Conservation (phyloP, 2,329 filamentous ascomycete species). For the Scytalidium sp. region DNA sequence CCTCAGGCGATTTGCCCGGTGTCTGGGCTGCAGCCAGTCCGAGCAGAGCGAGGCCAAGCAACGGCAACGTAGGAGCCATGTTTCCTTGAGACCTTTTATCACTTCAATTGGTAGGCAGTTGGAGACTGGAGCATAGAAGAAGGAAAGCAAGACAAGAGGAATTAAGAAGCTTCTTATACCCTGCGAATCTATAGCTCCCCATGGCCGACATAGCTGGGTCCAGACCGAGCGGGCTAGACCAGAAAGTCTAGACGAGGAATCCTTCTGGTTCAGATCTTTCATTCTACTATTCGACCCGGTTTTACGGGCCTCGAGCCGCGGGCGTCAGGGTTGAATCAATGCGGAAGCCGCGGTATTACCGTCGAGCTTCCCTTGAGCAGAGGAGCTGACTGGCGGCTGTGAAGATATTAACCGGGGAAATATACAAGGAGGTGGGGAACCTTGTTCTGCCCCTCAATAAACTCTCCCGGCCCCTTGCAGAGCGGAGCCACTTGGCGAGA, state of each 20-base stretch:
- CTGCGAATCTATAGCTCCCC: background rate
- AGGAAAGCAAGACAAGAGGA: background rate
- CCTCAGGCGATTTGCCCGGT: slow-evolving; percentile 39
- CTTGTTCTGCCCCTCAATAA: background rate
- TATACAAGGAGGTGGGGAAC: background rate
- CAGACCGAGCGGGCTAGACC: background rate
- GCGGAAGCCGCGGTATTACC: no score
- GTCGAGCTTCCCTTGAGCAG: no score
- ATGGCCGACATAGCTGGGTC: background rate
- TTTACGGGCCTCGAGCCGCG: background rate
- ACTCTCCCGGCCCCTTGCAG: background rate
- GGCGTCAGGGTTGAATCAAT: no score
- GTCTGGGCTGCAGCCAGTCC: slow-evolving; percentile 32
- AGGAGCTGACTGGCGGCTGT: background rate
- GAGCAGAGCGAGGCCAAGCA: background rate
- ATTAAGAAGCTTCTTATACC: background rate
- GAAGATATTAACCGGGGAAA: background rate
- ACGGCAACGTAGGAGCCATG: background rate
- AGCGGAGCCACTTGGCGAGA: no score
- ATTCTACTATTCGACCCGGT: background rate
- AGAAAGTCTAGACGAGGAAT: background rate
- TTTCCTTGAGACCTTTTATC: background rate
- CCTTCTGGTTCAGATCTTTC: background rate
- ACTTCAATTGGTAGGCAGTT: background rate
- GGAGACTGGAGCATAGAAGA: background rate